These are phyloP conservation scores for Verticillium zaregamsianum DNA, from an alignment of 2,329 filamentous ascomycete species.

Conservation along the genomic window DNA sequence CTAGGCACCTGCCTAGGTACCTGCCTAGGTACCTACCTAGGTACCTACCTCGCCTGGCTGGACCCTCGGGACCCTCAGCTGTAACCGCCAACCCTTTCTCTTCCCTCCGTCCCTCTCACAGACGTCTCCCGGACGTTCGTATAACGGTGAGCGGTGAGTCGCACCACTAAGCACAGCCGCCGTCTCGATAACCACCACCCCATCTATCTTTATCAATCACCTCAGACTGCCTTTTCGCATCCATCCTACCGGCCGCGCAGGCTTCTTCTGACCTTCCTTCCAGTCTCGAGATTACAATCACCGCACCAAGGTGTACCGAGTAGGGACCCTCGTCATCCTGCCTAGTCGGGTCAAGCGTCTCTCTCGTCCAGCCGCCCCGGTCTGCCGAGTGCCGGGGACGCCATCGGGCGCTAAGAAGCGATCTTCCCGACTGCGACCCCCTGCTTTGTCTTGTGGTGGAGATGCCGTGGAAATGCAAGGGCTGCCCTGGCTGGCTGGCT, in stretches of 20 bases:
- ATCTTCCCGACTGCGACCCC: not conserved
- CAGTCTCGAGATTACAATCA: not conserved
- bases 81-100: not conserved
- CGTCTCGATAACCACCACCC: not conserved
- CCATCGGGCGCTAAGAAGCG: not conserved
- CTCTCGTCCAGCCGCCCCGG: not conserved
- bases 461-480: not conserved
- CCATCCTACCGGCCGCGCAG: too few species aligned
- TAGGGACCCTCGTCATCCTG: not conserved
- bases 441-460: not conserved
- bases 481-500: not conserved
- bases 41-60: too few species aligned
- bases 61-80: not conserved
- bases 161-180: not conserved
- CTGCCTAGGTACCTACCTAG: too few species aligned
- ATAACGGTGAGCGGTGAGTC: not conserved
- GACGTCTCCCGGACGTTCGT: not conserved
- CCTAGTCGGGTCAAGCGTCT: not conserved
- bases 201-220: not conserved
- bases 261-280: too few species aligned
- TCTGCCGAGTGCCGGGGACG: not conserved
- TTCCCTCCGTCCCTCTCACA: not conserved
- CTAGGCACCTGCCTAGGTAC: too few species aligned
- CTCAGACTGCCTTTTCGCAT: not conserved
- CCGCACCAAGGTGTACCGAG: not conserved